Base-by-base conservation (phyloP, 345 rosid species). In the Reutealis trisperma region DNA sequence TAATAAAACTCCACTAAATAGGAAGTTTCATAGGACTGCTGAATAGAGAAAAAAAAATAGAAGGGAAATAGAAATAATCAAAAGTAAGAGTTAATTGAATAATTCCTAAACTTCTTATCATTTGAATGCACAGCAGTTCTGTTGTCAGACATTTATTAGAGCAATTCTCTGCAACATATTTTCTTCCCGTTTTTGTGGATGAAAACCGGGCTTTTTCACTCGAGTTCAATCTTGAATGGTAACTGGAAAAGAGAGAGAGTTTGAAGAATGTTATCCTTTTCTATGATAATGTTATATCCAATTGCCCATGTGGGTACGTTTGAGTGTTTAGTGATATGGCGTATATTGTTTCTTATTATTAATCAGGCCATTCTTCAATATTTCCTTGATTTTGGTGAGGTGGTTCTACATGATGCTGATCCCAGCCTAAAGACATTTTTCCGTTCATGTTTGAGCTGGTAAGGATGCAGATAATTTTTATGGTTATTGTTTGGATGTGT, bases 371-470 rank as follows among this genome's bases (percentile, higher is more conserved):
- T 96, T 84, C 91, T 95, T 81, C 98, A 89, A 73, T 90, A 92
- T 86, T 93, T 83, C 81, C 92, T 96, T 62, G 97, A 92, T 82
- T 92, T 89, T 42, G 98, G 99, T 24, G 99, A 96, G 63, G 69
- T 87, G 68, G 97, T 90, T 79, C 84, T 96, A 27, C 98, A 92
- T 78, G 98, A 96, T 87, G 92, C 99, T 82, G 98, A 95, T 86
- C 92, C 96, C 14, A 92, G 91, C 81, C 78, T 95, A 54, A 81
- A 86, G 76, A 80, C 89, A 9, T 96, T 92, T 81, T 89, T 92
- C 72, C 94, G 93, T 25, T 89, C 90, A 3, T 93, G 97, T 83
- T 90, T 96, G 89, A 92, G 97, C 89, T 91, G 97, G 99, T 95
- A 80, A 79, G 63, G 75, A 73, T 76, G n/a, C 59, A 75, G 4